Base-by-base conservation (phyloP, 75 land plant genomes). In the Pseudotsuga menziesii region DNA sequence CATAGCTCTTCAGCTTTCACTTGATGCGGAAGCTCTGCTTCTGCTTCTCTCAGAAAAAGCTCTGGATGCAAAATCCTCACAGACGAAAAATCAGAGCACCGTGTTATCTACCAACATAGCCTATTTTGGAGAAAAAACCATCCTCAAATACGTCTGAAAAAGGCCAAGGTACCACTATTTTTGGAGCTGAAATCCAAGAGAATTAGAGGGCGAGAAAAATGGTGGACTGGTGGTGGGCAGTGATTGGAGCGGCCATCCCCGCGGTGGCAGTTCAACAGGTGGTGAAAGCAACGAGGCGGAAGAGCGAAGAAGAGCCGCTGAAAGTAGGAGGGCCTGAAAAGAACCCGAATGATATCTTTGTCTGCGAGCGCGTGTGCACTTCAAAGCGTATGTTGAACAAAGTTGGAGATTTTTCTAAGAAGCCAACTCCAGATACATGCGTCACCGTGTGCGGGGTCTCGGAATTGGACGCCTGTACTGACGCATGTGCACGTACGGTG, bases 371-470 rank as follows among this genome's bases (percentile, higher is more conserved):
- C 57, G 97, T 94, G 12, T 94, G 97, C 77, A 90, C 97, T 7
- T 94, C 97, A 11, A 90, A 92, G 78, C 67, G 95, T 35, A 90
- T 96, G 99, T 78, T 94, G 85, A 92, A 92, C 52, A 89, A 90
- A 78, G 94, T 96, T n/a, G 94, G 99, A 0, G 85, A 91, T 12
- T 91, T 96, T 74, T 88, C 97, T 15, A 96, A 96, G 64, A 97
- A 96, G 61, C 90, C 92, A 25, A 92, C 79, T 3, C 89, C 88
- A 0, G 88, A 94, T 66, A 94, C 97, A 12, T 96, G 99, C 58
- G 93, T 92, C 56, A 92, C 97, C 8, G 97, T 94, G 13, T 96
- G 99, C 74, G 99, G 99, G 4, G 91, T 91, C 0, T 91, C 94
- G 12, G 90, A 90, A 82, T 35, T 83, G 75, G 85, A 84, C 25